Conservation (phyloP, 805 yeast genomes). For the Candida bentonensis region DNA sequence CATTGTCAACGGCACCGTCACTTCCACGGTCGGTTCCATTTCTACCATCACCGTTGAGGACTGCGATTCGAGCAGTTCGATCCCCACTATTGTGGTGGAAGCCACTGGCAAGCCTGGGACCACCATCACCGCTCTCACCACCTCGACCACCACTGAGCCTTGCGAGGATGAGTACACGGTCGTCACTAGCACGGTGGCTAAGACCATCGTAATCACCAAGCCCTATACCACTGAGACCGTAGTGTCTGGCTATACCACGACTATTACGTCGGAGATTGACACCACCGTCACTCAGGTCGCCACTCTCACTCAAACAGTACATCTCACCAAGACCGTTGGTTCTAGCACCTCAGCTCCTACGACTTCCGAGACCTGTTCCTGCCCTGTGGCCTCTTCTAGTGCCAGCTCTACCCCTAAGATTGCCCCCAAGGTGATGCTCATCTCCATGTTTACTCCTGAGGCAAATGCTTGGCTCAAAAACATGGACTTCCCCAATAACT, state of each 20-base stretch:
- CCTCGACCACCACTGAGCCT: background rate
- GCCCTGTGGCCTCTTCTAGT: background rate
- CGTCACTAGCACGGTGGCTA: background rate
- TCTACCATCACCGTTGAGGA: too few relatives aligned
- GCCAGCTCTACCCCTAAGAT: background rate
- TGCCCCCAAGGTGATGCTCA: conserved; percentile 38
- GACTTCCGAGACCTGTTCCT: background rate
- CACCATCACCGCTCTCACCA: background rate
- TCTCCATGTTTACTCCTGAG: conserved; percentile 43
- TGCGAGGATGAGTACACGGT: background rate
- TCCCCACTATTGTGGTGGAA: too few relatives aligned
- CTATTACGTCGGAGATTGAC: background rate
- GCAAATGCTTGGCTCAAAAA: conserved; percentile 37
- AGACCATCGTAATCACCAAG: background rate
- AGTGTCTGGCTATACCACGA: background rate
- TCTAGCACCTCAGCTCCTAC: background rate
- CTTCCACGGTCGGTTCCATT: too few relatives aligned
- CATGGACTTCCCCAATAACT: conserved; percentile 35
- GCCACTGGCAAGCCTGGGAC: background rate
- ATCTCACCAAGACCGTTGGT: background rate
- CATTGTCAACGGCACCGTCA: background rate
- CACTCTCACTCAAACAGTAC: background rate
- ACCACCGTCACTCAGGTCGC: background rate
- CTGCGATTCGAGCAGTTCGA: too few relatives aligned
- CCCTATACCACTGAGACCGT: background rate